A percentile compares a stretch with the other conserved stretches of the same genome.
Evolutionary conservation across 2,329 filamentous ascomycete genomes (phyloP).

Genomic region (Sporothrix luriei): DNA sequence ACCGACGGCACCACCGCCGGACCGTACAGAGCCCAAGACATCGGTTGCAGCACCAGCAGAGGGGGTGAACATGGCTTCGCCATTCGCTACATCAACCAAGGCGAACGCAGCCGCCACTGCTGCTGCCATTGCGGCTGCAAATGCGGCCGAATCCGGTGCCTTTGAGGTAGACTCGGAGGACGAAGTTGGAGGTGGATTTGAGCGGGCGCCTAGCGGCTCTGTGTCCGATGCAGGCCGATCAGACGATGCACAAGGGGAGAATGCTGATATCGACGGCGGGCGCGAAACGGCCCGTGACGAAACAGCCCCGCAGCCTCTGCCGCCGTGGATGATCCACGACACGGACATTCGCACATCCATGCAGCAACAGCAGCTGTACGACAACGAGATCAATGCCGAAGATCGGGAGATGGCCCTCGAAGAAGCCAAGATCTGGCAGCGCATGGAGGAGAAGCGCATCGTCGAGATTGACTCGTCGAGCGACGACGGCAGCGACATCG

Average conservation of each 20-base stretch:
- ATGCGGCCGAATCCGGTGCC: slow-evolving; percentile 36
- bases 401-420: slow-evolving; percentile 61
- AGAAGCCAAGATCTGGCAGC: slow-evolving; percentile 53
- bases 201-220: slow-evolving; percentile 39
- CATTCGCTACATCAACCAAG: slow-evolving; percentile 17
- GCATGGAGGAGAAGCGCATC: slow-evolving; percentile 45
- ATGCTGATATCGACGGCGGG: slow-evolving; percentile 43
- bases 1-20: slow-evolving; percentile 37
- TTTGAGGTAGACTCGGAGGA: slow-evolving; percentile 42
- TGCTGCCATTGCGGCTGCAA: slow-evolving; percentile 24
- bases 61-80: slow-evolving; percentile 5
- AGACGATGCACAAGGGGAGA: slow-evolving; percentile 44
- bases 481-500: slow-evolving; percentile 60
- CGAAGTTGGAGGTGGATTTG: slow-evolving; percentile 68
- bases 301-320: slow-evolving; percentile 60
- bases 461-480: slow-evolving; percentile 64
- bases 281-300: slow-evolving; percentile 58
- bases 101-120: neutral
- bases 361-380: slow-evolving; percentile 59
- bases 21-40: slow-evolving; percentile 7
- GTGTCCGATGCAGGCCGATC: slow-evolving; percentile 27
- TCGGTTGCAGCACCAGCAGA: neutral
- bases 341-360: slow-evolving; percentile 67
- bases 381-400: slow-evolving; percentile 65
- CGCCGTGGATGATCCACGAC: slow-evolving; percentile 72